Conservation (phyloP, 306 rosid genomes). For the Vigna hirtella region DNA sequence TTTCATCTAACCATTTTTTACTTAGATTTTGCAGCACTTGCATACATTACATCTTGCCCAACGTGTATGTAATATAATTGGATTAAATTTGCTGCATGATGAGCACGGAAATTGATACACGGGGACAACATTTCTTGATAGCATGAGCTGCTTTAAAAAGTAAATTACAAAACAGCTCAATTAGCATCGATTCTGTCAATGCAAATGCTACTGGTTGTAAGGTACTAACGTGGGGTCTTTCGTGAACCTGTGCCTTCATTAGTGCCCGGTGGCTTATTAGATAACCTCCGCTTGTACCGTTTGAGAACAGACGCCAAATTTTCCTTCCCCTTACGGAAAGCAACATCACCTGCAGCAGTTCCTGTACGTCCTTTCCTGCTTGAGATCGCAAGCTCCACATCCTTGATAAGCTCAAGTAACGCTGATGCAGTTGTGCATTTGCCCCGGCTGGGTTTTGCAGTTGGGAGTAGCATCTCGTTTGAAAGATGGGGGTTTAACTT, state of each 20-base stretch:
- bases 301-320: constrained; percentile 91
- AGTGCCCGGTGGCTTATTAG: constrained; percentile 61
- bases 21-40: constrained; percentile 57
- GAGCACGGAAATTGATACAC: constrained; percentile 44
- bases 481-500: constrained; percentile 71
- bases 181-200: constrained; percentile 26
- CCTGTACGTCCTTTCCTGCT: constrained; percentile 85
- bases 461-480: constrained; percentile 82
- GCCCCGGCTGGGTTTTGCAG: constrained; percentile 78
- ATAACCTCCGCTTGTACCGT: constrained; percentile 84
- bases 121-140: constrained; percentile 40
- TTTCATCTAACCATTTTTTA: constrained; percentile 51
- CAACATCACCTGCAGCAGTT: constrained; percentile 95
- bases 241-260: constrained; percentile 54
- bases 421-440: constrained; percentile 74
- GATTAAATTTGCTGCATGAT: constrained; percentile 54
- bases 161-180: constrained; percentile 33
- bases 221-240: constrained; percentile 57
- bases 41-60: constrained; percentile 55
- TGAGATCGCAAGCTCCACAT: constrained; percentile 84
- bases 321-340: constrained; percentile 88
- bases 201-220: constrained; percentile 52
- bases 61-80: constrained; percentile 58
- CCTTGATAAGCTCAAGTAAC: constrained; percentile 77
- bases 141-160: constrained; percentile 43